Base-by-base conservation (phyloP, 2,329 filamentous ascomycete genomes). In the Zarea fungicola region DNA sequence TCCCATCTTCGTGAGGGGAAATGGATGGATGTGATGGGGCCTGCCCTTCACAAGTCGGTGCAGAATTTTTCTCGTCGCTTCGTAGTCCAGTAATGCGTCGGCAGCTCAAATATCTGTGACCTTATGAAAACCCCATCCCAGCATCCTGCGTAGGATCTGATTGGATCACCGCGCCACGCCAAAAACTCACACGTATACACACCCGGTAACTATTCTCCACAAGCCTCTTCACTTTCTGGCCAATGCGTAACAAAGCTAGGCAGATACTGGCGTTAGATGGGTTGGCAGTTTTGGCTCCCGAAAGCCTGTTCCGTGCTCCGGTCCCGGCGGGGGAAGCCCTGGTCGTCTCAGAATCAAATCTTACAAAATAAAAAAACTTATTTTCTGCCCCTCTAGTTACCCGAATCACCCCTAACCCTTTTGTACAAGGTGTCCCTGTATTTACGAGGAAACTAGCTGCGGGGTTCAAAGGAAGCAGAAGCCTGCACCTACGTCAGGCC, bases 271-370 rank as follows among this genome's bases (percentile, higher is more conserved):
- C n/a, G n/a, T n/a, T n/a, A n/a, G n/a, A n/a, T 25, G 34, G 43
- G 42, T 29, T 28, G 39, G 23, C 22, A 26, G 8, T 16, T 11
- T 23, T 31, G 40, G 40, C 18, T 22, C 40, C 26, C 26, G 21
- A 42, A 31, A n/a, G 9, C 43, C 34, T 8, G 14, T 19, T 32
- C 43, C 43, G 34, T 26, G 32, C 43, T 46, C 43, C 43, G 34
- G 43, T 46, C 43, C 43, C 43, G 43, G 43, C 43, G 32, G 23
- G n/a, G n/a, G n/a, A n/a, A n/a, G n/a, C n/a, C n/a, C n/a, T n/a
- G n/a, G n/a, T n/a, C n/a, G n/a, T n/a, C n/a, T n/a, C n/a, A n/a
- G n/a, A n/a, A n/a, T n/a, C n/a, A n/a, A n/a, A n/a, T n/a, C n/a
- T n/a, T n/a, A n/a, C n/a, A n/a, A n/a, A n/a, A n/a, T n/a, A n/a